Percentiles rank a stretch among this genome's conserved stretches.
phyloP scores from a whole-genome alignment of 352 stramenopile species.

The Phytophthora ohioensis region DNA sequence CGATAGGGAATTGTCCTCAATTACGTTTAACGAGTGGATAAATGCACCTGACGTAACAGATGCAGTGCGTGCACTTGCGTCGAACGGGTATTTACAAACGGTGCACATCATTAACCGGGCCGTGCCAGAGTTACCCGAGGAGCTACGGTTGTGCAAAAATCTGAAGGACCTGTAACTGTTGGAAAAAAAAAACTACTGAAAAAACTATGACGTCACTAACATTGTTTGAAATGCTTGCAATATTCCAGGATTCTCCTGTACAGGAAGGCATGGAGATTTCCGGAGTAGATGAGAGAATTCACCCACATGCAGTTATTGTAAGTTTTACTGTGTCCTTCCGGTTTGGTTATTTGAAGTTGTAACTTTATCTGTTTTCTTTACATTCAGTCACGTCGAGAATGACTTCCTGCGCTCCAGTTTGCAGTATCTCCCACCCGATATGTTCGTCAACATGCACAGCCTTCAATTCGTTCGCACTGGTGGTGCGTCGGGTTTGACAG shows the following conservation, averaged over 20 bases:
- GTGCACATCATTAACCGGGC: constrained; percentile 42
- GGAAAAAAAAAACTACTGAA: no score
- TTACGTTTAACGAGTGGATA: constrained; percentile 37
- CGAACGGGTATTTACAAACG: constrained; percentile 33
- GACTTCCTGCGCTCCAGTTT: constrained; percentile 45
- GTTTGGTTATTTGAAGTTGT: background rate
- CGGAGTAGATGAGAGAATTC: constrained; percentile 43
- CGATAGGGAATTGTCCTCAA: constrained; percentile 28
- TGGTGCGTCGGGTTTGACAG: constrained; percentile 31
- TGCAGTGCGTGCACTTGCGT: constrained; percentile 27
- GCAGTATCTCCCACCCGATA: constrained; percentile 37
- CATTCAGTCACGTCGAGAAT: constrained; percentile 37
- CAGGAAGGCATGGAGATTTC: constrained; percentile 38
- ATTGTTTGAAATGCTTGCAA: no score
- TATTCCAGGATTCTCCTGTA: constrained; percentile 31
- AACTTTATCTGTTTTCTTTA: background rate
- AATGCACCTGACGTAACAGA: constrained; percentile 33
- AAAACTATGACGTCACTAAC: no score
- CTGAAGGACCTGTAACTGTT: constrained; percentile 43
- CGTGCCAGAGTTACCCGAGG: constrained; percentile 34
- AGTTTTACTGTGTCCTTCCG: background rate
- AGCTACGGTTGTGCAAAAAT: constrained; percentile 30
- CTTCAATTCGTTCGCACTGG: constrained; percentile 51
- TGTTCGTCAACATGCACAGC: constrained; percentile 48
- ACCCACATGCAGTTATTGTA: constrained; percentile 46